Evolutionary conservation across 2,329 filamentous ascomycete species (phyloP), one percentile per base, ranked within the genome.

Genomic region (Penicillium hordei): DNA sequence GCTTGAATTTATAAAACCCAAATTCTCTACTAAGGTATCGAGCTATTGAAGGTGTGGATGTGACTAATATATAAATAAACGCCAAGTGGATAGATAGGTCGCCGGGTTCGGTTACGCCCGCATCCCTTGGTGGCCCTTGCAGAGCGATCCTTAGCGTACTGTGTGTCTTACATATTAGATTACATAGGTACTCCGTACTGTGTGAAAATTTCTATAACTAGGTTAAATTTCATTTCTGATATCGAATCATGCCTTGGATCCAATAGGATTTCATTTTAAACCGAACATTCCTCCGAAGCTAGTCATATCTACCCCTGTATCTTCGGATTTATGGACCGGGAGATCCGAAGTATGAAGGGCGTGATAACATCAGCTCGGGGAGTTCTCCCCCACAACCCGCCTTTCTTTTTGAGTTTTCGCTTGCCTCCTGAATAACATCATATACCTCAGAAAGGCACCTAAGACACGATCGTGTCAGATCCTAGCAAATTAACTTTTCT

Each of bases 401-500:
- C 9, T 10, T 10, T 38, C 34, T n/a, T 38, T 38, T 38, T n/a
- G 36, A 39, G 34, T 39, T 39, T 39, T 33, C 6, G 5, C 29
- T 43, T 49, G 25, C 12, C 31, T 48, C 15, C 23, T 44, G 5
- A 44, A 39, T 19, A n/a, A 19, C n/a, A 5, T 19, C n/a, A n/a
- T 10, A 12, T 10, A 9, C n/a, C 36, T 34, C 33, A 34, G 33
- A 44, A 44, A 44, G 15, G 4, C 39, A 62, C 51, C 44, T 55
- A 42, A 64, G 62, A 58, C 52, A 62, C 44, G 42, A 43, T 46
- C 36, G 42, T 57, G 54, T 57, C 52, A 59, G 39, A 48, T 27
- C 48, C n/a, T 13, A 29, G n/a, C 0, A 57, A 10, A 29, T 38
- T 39, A 25, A 29, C 31, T 23, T 25, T 25, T 52, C 23, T n/a